These are phyloP conservation scores for Podila epicladia DNA, from an alignment of 192 early-diverging fungal genomes.

Conservation along the genomic window DNA sequence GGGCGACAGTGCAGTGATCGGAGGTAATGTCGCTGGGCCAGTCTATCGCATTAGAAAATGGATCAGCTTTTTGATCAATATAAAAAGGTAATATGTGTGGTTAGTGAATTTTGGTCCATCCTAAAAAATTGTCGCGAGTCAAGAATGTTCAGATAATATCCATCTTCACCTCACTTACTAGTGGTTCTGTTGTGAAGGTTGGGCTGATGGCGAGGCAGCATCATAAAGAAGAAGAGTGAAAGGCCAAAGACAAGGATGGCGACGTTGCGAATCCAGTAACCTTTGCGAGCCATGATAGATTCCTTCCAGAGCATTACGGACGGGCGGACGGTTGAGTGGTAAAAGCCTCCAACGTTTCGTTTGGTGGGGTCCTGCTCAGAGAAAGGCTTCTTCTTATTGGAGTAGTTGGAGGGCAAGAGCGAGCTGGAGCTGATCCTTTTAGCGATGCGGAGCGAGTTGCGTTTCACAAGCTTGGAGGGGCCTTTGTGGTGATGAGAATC, in stretches of 20 bases:
- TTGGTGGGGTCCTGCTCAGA: conserved; percentile 1
- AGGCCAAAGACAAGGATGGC: conserved; percentile 44
- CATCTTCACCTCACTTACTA: conserved; percentile 15
- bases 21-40: conserved; percentile 57
- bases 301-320: conserved; percentile 39
- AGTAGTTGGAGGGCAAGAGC: conserved; percentile 30
- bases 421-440: conserved; percentile 35
- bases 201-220: conserved; percentile 38
- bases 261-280: conserved; percentile 48
- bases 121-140: not conserved
- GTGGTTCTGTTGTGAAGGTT: conserved; percentile 26
- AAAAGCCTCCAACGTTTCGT: conserved; percentile 6
- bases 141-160: not conserved
- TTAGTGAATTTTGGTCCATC: too few relatives aligned
- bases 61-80: not conserved
- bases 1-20: conserved; percentile 65
- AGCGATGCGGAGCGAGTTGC: conserved; percentile 22
- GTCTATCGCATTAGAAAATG: conserved; percentile 2
- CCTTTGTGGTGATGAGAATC: not conserved
- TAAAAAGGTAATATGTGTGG: not conserved
- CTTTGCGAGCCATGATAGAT: conserved; percentile 48
- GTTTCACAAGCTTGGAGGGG: conserved; percentile 16
- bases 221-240: conserved; percentile 44
- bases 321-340: not conserved
- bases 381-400: conserved; percentile 16